These are phyloP conservation scores for Eucalyptus paniculata DNA, from an alignment of 345 rosid genomes.

Conservation along the genomic window DNA sequence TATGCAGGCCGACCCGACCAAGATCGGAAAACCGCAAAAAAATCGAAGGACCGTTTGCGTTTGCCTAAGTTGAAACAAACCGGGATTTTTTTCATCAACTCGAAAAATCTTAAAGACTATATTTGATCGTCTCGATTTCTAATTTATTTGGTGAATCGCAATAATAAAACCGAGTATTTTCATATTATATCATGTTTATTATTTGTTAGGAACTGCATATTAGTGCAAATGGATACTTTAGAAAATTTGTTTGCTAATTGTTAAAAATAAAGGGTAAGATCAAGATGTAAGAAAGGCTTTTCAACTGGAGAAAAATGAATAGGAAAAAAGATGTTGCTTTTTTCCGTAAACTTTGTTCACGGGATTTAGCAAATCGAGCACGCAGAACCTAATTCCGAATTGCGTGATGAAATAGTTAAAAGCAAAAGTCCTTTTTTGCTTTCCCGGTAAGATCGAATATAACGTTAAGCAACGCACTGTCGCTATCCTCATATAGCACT, in stretches of 20 bases:
- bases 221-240: background rate
- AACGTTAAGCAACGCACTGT: background rate
- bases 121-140: background rate
- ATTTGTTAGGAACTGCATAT: background rate
- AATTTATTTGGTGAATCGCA: no score
- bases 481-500: background rate
- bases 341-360: background rate
- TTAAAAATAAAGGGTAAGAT: background rate
- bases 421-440: no score
- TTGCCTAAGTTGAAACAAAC: background rate
- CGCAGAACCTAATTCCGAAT: background rate
- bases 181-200: background rate
- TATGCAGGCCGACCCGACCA: background rate
- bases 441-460: background rate
- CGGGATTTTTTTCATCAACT: background rate
- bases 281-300: background rate
- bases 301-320: background rate
- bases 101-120: background rate
- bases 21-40: background rate
- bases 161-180: background rate
- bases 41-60: background rate
- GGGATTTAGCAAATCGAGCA: background rate
- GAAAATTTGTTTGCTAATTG: background rate
- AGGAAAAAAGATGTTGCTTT: no score
- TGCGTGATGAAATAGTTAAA: background rate